These are phyloP conservation scores for Ceratobasidium sp. DNA, from an alignment of 1,284 basidiomycete species.

Conservation along the genomic window DNA sequence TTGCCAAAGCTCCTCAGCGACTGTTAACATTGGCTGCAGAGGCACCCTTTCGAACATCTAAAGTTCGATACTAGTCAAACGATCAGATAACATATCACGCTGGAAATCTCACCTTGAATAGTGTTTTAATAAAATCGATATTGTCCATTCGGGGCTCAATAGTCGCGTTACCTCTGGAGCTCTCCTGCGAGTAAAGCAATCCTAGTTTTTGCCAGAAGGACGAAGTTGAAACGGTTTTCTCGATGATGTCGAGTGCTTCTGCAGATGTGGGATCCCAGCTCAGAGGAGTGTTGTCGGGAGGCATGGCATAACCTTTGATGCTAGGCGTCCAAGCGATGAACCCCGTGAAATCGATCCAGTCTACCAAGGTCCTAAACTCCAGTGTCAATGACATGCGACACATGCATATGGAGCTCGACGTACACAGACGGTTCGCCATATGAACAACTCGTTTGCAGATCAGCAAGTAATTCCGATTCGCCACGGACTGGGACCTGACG, in stretches of 20 bases:
- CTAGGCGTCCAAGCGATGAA: slow-evolving; percentile 83
- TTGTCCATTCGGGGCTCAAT: slow-evolving; percentile 71
- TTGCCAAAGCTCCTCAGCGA: slow-evolving; percentile 66
- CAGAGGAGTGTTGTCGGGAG: slow-evolving; percentile 59
- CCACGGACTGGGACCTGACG: slow-evolving; percentile 62
- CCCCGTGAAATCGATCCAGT: slow-evolving; percentile 77
- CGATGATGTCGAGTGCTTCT: slow-evolving; percentile 24
- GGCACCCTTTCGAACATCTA: slow-evolving; percentile 69
- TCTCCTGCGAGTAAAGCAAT: slow-evolving; percentile 76
- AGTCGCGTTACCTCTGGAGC: slow-evolving; percentile 52
- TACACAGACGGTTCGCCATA: slow-evolving; percentile 28
- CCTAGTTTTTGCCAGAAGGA: slow-evolving; percentile 53
- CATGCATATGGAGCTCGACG: not conserved
- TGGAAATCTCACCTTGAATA: slow-evolving; percentile 58
- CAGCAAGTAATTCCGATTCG: slow-evolving; percentile 58
- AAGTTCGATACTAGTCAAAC: slow-evolving; percentile 53
- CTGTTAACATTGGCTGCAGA: slow-evolving; percentile 61
- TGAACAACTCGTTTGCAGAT: slow-evolving; percentile 51
- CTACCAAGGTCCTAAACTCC: slow-evolving; percentile 63
- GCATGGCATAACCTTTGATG: slow-evolving; percentile 70
- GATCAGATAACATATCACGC: slow-evolving; percentile 18
- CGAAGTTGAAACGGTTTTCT: not conserved
- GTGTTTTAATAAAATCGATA: slow-evolving; percentile 68
- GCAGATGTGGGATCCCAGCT: slow-evolving; percentile 70
- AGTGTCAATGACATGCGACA: slow-evolving; percentile 51